Conservation (phyloP, 2,329 filamentous ascomycete species). For the Seiridium cupressi region DNA sequence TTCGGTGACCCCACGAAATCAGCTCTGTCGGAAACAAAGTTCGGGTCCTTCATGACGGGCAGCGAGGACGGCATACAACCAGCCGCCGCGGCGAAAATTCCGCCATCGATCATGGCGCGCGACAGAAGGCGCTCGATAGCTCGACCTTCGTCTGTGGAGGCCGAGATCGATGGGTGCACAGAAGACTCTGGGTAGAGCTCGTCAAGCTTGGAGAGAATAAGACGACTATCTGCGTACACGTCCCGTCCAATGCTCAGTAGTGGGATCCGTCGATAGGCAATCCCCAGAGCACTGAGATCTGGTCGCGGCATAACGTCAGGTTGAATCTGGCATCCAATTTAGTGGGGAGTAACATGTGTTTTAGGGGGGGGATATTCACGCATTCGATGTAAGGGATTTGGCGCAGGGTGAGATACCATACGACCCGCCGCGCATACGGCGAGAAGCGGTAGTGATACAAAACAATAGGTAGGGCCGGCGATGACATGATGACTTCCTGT, state of each 20-base stretch:
- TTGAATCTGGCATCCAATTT: conserved; percentile 51
- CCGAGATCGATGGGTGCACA: conserved; percentile 30
- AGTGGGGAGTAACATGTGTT: neutral
- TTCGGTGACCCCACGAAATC: conserved; percentile 31
- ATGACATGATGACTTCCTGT: conserved; percentile 6
- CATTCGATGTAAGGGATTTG: conserved; percentile 67
- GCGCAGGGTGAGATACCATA: conserved; percentile 67
- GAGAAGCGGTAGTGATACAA: conserved; percentile 67
- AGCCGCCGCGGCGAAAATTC: conserved; percentile 52
- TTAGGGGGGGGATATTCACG: conserved; percentile 40
- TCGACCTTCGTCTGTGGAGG: conserved; percentile 35
- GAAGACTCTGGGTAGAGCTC: conserved; percentile 45
- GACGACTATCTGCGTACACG: conserved; percentile 67
- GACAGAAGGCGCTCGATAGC: conserved; percentile 56
- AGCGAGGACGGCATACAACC: conserved; percentile 56
- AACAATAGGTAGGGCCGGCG: conserved; percentile 41
- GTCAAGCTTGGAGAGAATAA: conserved; percentile 67
- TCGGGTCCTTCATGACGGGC: conserved; percentile 53
- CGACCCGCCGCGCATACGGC: conserved; percentile 60
- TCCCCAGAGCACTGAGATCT: conserved; percentile 58
- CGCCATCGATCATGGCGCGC: conserved; percentile 53
- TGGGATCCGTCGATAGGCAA: conserved; percentile 69
- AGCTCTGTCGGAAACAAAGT: conserved; percentile 57
- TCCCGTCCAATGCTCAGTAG: conserved; percentile 64
- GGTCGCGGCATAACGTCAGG: conserved; percentile 65